Evolutionary conservation across 2,329 filamentous ascomycete genomes (phyloP).

Genomic region (Xylariaceae sp.): DNA sequence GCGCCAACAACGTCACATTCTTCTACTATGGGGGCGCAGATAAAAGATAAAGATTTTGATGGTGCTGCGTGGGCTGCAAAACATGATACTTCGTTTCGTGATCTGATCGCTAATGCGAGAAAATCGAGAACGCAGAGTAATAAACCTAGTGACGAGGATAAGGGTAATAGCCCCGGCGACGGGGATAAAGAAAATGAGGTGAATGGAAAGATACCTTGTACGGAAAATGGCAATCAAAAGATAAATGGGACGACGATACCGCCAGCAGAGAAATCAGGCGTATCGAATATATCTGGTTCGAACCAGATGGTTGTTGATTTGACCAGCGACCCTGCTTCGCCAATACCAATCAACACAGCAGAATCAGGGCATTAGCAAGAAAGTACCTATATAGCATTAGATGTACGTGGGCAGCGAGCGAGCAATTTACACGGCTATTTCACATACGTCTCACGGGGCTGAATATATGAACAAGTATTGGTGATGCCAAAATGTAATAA

Average conservation of each 20-base stretch:
- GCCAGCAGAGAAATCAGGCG: slow-evolving; percentile 6
- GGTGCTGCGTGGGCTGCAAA: slow-evolving; percentile 69
- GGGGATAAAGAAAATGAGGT: slow-evolving; percentile 19
- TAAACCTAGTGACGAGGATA: slow-evolving; percentile 24
- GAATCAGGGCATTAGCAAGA: no score
- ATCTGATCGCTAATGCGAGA: slow-evolving; percentile 74
- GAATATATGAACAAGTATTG: background rate
- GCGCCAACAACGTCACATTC: slow-evolving; percentile 40
- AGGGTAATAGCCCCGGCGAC: no score
- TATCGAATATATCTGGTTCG: background rate
- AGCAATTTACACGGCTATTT: no score
- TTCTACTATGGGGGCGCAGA: slow-evolving; percentile 41
- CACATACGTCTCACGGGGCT: no score
- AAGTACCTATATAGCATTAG: no score
- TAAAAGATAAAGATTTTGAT: slow-evolving; percentile 90
- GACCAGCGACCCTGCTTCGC: no score
- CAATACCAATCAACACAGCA: no score
- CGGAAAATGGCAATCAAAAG: slow-evolving; percentile 7
- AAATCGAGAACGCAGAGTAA: slow-evolving; percentile 47
- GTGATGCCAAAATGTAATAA: slow-evolving; percentile 9
- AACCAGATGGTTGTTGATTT: no score
- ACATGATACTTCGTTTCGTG: slow-evolving; percentile 73
- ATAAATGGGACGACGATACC: slow-evolving; percentile 9
- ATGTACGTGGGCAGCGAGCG: no score
- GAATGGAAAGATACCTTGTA: background rate